Percentiles rank a stretch among this genome's conserved stretches.
phyloP scores from a whole-genome alignment of 345 rosid species.

The Brassica incana region DNA sequence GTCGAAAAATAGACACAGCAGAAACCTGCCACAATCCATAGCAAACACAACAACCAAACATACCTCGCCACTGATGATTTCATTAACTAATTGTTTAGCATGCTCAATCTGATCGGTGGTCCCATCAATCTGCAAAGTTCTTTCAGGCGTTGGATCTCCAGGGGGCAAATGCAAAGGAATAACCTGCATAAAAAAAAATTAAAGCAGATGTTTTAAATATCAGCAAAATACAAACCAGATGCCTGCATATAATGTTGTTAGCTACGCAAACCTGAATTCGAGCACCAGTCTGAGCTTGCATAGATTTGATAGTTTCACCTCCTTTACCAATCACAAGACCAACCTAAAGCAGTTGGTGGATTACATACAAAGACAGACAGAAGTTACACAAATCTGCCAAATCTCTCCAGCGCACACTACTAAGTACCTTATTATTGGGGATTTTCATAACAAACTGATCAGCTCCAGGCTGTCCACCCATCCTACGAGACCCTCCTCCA shows the following conservation, averaged over 20 bases:
- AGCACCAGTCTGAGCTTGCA: conserved; percentile 93
- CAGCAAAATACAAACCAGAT: background rate
- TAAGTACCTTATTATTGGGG: conserved; percentile 85
- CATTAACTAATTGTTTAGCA: conserved; percentile 89
- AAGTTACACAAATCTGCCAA: conserved; percentile 1
- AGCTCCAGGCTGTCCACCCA: conserved; percentile 73
- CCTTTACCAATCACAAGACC: conserved; percentile 99
- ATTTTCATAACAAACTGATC: conserved; percentile 75
- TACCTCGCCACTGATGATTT: conserved; percentile 96
- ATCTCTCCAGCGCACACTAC: conserved; percentile 5
- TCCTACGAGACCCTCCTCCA: conserved; percentile 71
- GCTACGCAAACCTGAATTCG: conserved; percentile 78
- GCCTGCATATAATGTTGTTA: background rate
- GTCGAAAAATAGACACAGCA: conserved; percentile 21
- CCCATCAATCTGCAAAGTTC: conserved; percentile 91
- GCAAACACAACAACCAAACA: conserved; percentile 42
- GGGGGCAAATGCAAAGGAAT: conserved; percentile 97
- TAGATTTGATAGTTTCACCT: conserved; percentile 93
- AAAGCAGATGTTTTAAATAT: background rate
- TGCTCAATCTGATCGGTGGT: conserved; percentile 80
- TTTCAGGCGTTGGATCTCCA: conserved; percentile 75
- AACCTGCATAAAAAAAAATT: conserved; percentile 49
- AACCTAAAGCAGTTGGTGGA: conserved; percentile 60
- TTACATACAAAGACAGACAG: conserved; percentile 29
- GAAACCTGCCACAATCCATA: conserved; percentile 34